Conservation (phyloP, 2,329 filamentous ascomycete genomes). For the Colletotrichum cereale region DNA sequence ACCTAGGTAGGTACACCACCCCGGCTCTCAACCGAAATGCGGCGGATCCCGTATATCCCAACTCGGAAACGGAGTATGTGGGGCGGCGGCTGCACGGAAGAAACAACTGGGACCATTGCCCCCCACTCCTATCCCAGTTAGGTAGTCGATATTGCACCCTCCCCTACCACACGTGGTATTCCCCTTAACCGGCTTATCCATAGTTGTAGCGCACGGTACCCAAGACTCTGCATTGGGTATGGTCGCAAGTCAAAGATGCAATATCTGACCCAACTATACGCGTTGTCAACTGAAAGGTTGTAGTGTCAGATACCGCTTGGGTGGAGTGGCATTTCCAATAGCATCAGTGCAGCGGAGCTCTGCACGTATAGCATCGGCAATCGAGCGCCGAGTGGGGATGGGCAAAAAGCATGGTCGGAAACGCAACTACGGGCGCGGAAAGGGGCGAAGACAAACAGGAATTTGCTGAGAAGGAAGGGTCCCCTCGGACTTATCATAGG, state of each 20-base stretch:
- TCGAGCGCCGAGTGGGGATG: neutral
- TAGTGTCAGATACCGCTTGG: neutral
- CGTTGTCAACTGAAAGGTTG: neutral
- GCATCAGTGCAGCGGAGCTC: neutral
- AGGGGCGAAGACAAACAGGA: neutral
- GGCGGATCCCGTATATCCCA: neutral
- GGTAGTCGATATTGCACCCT: neutral
- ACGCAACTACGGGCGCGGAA: neutral
- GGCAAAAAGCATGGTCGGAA: neutral
- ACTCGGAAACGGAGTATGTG: neutral
- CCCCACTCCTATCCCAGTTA: neutral
- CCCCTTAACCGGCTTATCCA: neutral
- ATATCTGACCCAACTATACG: neutral
- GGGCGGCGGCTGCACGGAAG: neutral
- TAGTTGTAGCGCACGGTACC: neutral
- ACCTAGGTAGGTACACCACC: too few relatives aligned
- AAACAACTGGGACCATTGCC: neutral
- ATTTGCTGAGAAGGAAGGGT: neutral
- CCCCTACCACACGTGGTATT: neutral
- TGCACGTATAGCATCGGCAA: neutral
- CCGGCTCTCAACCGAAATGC: neutral
- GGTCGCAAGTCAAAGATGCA: neutral
- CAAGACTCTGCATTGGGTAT: neutral
- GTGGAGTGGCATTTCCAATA: neutral
- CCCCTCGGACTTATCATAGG: neutral